Conservation (phyloP, 2,329 filamentous ascomycete genomes). For the Fusarium tricinctum region DNA sequence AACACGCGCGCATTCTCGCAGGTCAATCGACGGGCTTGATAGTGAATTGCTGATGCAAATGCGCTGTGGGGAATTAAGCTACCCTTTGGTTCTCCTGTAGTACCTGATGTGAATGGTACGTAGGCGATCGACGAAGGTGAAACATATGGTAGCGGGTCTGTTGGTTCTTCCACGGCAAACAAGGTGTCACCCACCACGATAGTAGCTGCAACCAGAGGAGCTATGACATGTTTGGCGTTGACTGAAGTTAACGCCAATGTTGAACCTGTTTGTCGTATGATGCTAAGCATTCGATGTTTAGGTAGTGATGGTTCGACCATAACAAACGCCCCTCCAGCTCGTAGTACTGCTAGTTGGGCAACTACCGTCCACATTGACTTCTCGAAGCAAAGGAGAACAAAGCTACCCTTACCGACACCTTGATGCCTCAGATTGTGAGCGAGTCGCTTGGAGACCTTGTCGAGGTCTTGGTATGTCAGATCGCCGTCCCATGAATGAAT, state of each 20-base stretch:
- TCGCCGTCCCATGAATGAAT: conserved; percentile 7
- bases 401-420: background rate
- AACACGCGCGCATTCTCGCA: conserved; percentile 6
- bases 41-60: background rate
- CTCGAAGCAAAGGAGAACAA: conserved; percentile 4
- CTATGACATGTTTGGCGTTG: background rate
- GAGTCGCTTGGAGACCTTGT: background rate
- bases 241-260: background rate
- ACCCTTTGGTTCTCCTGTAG: conserved; percentile 8
- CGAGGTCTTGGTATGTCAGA: background rate
- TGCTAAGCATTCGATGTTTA: background rate
- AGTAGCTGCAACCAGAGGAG: background rate
- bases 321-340: conserved; percentile 5
- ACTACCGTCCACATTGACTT: conserved; percentile 7
- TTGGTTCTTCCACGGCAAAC: background rate
- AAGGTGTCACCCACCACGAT: background rate
- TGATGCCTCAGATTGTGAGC: background rate
- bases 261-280: background rate
- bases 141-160: background rate
- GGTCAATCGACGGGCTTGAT: background rate
- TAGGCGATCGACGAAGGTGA: background rate
- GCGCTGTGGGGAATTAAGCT: conserved; percentile 3
- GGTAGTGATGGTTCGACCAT: conserved; percentile 4
- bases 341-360: background rate
- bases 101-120: conserved; percentile 6